phyloP scores from a whole-genome alignment of 495 filamentous ascomycete genomes.

The Penicillium simplicissimum region DNA sequence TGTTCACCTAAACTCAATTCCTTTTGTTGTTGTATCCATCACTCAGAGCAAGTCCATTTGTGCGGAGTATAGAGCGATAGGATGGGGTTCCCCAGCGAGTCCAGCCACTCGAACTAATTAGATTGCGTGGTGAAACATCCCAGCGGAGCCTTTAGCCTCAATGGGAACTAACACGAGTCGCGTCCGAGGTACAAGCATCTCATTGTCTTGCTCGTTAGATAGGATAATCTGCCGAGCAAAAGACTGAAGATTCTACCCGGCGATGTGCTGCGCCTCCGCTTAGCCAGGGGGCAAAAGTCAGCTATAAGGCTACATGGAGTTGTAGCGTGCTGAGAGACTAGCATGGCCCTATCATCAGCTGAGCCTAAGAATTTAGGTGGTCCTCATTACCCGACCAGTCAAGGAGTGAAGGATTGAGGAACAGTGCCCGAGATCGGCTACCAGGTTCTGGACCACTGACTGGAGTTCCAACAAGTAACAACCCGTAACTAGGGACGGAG shows the following conservation, averaged over 20 bases:
- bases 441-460: slow-evolving; percentile 12
- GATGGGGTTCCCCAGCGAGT: neutral
- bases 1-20: too few relatives aligned
- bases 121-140: neutral
- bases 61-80: too few relatives aligned
- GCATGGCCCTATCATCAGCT: neutral
- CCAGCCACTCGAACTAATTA: neutral
- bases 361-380: slow-evolving; percentile 1
- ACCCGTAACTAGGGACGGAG: too few relatives aligned
- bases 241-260: too few relatives aligned
- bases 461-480: slow-evolving; percentile 1
- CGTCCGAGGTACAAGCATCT: neutral
- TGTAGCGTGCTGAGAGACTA: neutral
- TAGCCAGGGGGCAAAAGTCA: neutral
- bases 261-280: slow-evolving; percentile 4
- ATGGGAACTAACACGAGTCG: neutral
- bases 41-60: too few relatives aligned
- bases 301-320: neutral
- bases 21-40: too few relatives aligned
- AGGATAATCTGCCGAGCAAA: neutral
- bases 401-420: slow-evolving; percentile 1
- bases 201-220: neutral
- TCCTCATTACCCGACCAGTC: slow-evolving; percentile 11
- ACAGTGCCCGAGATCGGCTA: slow-evolving; percentile 18
- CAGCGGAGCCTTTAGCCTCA: neutral